Evolutionary conservation across 108 stramenopile genomes (phyloP).

Genomic region (Stephanodiscus minutulus): DNA sequence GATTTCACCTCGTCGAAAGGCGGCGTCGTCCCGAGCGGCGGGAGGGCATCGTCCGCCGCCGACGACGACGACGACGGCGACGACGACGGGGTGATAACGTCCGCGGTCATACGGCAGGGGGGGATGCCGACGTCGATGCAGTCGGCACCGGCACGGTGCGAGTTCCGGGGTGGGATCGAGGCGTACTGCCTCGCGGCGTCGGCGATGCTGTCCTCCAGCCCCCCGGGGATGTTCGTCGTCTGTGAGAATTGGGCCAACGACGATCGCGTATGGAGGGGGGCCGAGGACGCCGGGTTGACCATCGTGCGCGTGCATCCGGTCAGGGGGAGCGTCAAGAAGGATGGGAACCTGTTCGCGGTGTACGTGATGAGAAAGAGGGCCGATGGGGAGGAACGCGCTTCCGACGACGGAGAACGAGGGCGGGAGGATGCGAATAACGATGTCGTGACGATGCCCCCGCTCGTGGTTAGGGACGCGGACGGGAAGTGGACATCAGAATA

Average conservation of each 20-base stretch:
- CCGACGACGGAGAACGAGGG: too few relatives aligned
- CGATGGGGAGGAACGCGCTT: not conserved
- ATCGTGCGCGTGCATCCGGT: slow-evolving; percentile 40
- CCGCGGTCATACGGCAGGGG: slow-evolving; percentile 59
- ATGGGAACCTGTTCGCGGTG: slow-evolving; percentile 50
- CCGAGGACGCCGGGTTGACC: slow-evolving; percentile 32
- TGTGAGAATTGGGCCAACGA: slow-evolving; percentile 74
- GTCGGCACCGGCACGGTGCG: slow-evolving; percentile 69
- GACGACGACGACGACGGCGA: slow-evolving; percentile 4
- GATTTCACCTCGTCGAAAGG: too few relatives aligned
- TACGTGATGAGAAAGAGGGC: slow-evolving; percentile 54
- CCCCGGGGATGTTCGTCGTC: slow-evolving; percentile 53
- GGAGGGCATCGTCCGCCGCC: slow-evolving; percentile 1
- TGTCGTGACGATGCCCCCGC: slow-evolving; percentile 4
- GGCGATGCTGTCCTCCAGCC: slow-evolving; percentile 18
- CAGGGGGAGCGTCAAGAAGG: slow-evolving; percentile 35
- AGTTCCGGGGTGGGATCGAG: slow-evolving; percentile 79
- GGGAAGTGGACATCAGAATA: slow-evolving; percentile 60
- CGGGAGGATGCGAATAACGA: too few relatives aligned
- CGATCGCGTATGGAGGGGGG: slow-evolving; percentile 52
- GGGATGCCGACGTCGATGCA: slow-evolving; percentile 71
- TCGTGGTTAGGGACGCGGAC: slow-evolving; percentile 43
- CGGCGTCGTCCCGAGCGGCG: too few relatives aligned
- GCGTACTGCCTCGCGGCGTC: slow-evolving; percentile 67
- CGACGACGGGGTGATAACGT: slow-evolving; percentile 17